Evolutionary conservation across 768 basidiomycete genomes (phyloP), one percentile per base, ranked within the genome.

Genomic region (Phlebiopsis flavidoalba): DNA sequence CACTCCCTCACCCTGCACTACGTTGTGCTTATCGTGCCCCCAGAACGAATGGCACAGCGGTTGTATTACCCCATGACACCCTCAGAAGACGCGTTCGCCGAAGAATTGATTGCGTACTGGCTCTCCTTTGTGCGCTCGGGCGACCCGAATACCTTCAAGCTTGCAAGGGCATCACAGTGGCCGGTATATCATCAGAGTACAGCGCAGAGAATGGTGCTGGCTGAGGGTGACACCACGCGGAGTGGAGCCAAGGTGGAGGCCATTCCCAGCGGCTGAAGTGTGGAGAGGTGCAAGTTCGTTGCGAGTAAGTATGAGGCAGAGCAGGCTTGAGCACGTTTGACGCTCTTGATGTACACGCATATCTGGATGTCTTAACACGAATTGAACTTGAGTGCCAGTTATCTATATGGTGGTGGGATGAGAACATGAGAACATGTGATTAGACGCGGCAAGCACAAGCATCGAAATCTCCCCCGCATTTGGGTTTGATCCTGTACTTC

Each of bases 31-130:
- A 24, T 8, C 26, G 33, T 19, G 6, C 14, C 6, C n/a, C 19
- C 48, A 71, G 70, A 21, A 68, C 71, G 59, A 85, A 87, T 67
- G 84, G 86, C 22, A 78, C 81, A 0, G 79, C 78, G 11, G 76
- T 73, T n/a, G 0, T 83, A 85, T 68, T 74, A 76, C 1, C 69
- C 75, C 4, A 72, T 80, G 71, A 78, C 77, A 10, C 73, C 78
- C 0, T 69, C 75, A 8, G 79, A 86, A 63, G 67, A 63, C 1
- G 78, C 80, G 5, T 87, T 87, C 61, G 80, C 82, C 0, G 69
- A 76, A 37, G 87, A 87, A 67, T 72, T 85, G 31, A 84, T 84
- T 46, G 84, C 82, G 8, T 86, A 87, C 68, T 86, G 85, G 83
- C 71, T 87, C 6, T 87, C 84, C 2, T 86, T 87, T 62, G 84